phyloP scores from a whole-genome alignment of 495 filamentous ascomycete species.

The Neurospora terricola region DNA sequence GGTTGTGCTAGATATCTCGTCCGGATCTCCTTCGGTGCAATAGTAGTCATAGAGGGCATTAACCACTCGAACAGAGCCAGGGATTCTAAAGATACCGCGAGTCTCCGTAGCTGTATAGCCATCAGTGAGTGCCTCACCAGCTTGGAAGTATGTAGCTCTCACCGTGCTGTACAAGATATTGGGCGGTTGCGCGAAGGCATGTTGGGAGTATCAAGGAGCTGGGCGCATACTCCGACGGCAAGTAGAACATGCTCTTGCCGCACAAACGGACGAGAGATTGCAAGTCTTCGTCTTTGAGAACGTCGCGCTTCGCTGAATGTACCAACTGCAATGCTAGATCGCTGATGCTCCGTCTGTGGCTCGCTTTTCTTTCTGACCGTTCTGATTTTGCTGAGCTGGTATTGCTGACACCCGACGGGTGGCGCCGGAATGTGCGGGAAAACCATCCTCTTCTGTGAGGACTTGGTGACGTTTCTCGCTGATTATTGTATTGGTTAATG shows the following conservation, averaged over 20 bases:
- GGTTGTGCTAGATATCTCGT: slow-evolving; percentile 40
- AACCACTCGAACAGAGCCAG: slow-evolving; percentile 45
- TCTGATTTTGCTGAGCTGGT: slow-evolving; percentile 16
- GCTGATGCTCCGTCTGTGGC: slow-evolving; percentile 37
- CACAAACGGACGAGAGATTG: slow-evolving; percentile 61
- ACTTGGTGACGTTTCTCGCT: neutral
- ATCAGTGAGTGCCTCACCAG: slow-evolving; percentile 10
- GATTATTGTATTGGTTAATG: neutral
- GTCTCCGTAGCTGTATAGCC: slow-evolving; percentile 29
- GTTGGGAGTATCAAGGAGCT: slow-evolving; percentile 57
- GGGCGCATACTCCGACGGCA: slow-evolving; percentile 58
- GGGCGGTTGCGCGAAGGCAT: slow-evolving; percentile 62
- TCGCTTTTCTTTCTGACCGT: slow-evolving; percentile 23
- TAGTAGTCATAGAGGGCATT: slow-evolving; percentile 55
- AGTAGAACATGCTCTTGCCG: slow-evolving; percentile 55
- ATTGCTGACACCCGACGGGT: slow-evolving; percentile 15
- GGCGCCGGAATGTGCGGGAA: slow-evolving; percentile 22
- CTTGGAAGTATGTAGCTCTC: slow-evolving; percentile 11
- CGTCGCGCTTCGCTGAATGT: slow-evolving; percentile 38
- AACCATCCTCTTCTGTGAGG: slow-evolving; percentile 21
- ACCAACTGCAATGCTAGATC: slow-evolving; percentile 42
- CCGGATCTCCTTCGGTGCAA: slow-evolving; percentile 36
- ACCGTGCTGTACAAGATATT: slow-evolving; percentile 60
- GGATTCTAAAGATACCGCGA: slow-evolving; percentile 54
- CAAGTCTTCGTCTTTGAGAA: slow-evolving; percentile 50